Conservation (phyloP, 345 rosid species). For the Melaleuca alternifolia region DNA sequence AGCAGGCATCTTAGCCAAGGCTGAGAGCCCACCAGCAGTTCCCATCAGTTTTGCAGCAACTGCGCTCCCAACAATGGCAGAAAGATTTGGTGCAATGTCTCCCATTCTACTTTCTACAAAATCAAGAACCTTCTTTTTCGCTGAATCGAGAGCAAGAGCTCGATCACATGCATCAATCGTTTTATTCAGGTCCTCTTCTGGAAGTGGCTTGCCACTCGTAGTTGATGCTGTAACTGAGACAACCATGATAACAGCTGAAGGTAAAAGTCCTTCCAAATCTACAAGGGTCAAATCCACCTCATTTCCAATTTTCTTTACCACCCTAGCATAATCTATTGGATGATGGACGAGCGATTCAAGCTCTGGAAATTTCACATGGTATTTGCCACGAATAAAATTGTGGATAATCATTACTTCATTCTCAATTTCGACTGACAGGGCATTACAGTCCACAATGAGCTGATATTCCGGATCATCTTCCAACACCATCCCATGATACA, state of each 20-base stretch:
- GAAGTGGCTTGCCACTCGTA: constrained; percentile 85
- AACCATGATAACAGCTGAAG: constrained; percentile 87
- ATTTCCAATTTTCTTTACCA: constrained; percentile 81
- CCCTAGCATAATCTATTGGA: constrained; percentile 90
- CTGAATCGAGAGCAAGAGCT: constrained; percentile 66
- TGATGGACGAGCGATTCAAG: constrained; percentile 87
- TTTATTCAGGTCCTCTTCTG: constrained; percentile 76
- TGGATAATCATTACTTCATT: constrained; percentile 84
- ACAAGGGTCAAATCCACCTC: constrained; percentile 86
- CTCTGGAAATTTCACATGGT: constrained; percentile 78
- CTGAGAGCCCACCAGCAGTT: constrained; percentile 87
- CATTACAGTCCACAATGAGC: constrained; percentile 85
- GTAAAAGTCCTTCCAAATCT: constrained; percentile 79
- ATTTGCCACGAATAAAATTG: constrained; percentile 85
- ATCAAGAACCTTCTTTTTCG: constrained; percentile 86
- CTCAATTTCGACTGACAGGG: constrained; percentile 80
- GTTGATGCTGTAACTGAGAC: constrained; percentile 90
- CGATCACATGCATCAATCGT: constrained; percentile 81
- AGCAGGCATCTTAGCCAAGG: constrained; percentile 96
- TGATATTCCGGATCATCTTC: constrained; percentile 96
- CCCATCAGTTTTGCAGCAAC: constrained; percentile 98
- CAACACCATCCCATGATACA: constrained; percentile 51
- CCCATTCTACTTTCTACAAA: constrained; percentile 97
- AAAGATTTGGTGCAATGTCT: constrained; percentile 89
- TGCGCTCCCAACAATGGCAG: constrained; percentile 89